Evolutionary conservation across 1,284 basidiomycete genomes (phyloP).

Genomic region (Puccinia triticina): DNA sequence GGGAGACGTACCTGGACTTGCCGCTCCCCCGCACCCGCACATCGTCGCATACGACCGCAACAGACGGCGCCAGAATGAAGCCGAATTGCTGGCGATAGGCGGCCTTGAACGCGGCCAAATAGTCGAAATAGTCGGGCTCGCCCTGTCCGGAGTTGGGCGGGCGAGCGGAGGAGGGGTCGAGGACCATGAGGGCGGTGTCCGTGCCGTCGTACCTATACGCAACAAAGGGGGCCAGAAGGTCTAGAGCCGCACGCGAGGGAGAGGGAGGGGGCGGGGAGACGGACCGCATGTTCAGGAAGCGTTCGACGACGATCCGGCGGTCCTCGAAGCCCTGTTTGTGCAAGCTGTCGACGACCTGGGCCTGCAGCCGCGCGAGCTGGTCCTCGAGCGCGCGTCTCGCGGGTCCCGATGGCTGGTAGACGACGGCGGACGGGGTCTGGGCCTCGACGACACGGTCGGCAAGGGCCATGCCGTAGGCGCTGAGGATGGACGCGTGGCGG

Average conservation of each 20-base stretch:
- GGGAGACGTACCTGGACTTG: constrained; percentile 39
- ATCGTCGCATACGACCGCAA: constrained; percentile 46
- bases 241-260: no score
- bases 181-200: constrained; percentile 50
- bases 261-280: background rate
- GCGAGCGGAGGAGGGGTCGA: background rate
- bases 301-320: constrained; percentile 25
- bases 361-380: constrained; percentile 50
- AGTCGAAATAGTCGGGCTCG: constrained; percentile 17
- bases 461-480: constrained; percentile 84
- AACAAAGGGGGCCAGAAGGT: no score
- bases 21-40: constrained; percentile 48
- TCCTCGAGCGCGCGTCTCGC: constrained; percentile 20
- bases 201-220: constrained; percentile 49
- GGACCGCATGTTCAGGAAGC: constrained; percentile 49
- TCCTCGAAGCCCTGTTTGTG: background rate
- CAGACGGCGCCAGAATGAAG: constrained; percentile 23
- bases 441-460: constrained; percentile 68
- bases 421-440: constrained; percentile 57
- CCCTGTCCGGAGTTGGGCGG: no score
- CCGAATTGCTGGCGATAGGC: constrained; percentile 46
- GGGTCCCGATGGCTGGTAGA: constrained; percentile 53
- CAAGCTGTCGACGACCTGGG: constrained; percentile 45
- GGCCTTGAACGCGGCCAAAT: constrained; percentile 6
- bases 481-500: constrained; percentile 80